These are phyloP conservation scores for Metschnikowia picachoensis DNA, from an alignment of 805 yeast genomes.

Conservation along the genomic window DNA sequence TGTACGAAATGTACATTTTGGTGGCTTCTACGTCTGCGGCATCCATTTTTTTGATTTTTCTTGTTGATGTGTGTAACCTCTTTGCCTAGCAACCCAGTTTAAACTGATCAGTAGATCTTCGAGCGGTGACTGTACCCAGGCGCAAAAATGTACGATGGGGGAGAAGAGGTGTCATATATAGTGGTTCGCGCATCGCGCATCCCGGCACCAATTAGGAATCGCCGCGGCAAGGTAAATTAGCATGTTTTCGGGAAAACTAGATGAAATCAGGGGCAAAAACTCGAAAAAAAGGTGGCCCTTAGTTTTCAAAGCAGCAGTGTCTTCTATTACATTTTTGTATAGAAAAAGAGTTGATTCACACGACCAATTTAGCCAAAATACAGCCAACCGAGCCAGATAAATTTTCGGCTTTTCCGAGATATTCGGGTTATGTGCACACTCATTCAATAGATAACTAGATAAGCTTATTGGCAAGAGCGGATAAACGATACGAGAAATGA, in stretches of 20 bases:
- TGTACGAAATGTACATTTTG: conserved; percentile 61
- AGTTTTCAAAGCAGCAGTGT: too few species aligned
- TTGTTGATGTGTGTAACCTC: neutral
- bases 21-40: conserved; percentile 20
- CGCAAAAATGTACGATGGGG: conserved; percentile 1
- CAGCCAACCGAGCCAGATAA: neutral
- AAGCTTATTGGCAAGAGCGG: neutral
- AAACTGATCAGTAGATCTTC: conserved; percentile 1
- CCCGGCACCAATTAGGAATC: neutral
- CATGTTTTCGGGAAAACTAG: too few species aligned
- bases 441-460: neutral
- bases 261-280: too few species aligned
- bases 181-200: conserved; percentile 7
- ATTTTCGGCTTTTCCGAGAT: conserved; percentile 3
- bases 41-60: conserved; percentile 13
- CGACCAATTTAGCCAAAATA: too few species aligned
- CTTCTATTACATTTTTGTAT: too few species aligned
- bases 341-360: too few species aligned
- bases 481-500: too few species aligned
- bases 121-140: conserved; percentile 9
- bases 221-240: conserved; percentile 5
- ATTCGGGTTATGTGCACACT: neutral
- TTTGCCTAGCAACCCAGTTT: conserved; percentile 1
- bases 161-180: conserved; percentile 9
- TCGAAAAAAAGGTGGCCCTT: too few species aligned